Evolutionary conservation across 1,284 basidiomycete species (phyloP), one percentile per base, ranked within the genome.

Genomic region (Boletus mariae): DNA sequence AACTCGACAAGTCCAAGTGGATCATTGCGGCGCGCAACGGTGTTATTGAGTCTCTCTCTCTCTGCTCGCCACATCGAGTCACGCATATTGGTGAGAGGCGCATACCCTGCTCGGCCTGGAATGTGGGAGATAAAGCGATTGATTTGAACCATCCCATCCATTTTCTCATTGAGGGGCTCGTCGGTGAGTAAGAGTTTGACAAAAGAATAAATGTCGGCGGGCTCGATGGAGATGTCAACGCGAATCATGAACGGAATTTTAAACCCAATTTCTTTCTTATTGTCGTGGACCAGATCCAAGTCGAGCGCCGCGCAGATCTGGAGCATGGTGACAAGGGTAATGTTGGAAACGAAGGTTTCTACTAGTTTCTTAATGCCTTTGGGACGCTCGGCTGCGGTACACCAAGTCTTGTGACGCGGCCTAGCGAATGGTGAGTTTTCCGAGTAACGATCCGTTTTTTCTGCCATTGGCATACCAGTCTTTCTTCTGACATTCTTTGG

Each of bases 101-200:
- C 40, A 5, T 28, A 28, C 2, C 57, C 60, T 6, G 42, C 45
- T n/a, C 25, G 17, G 7, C 60, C 57, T 2, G 59, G 59, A 8
- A 61, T 45, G 28, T 60, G 52, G 4, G 59, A 58, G 13, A 43
- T 47, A 32, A 60, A 60, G 11, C 11, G 49, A 37, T 62, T 67
- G 32, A 69, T 25, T 26, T 67, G 66, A 11, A 68, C 15, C 65
- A 68, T 65, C 6, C 65, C 65, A n/a, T 55, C 47, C 4, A 57
- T 43, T 29, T 54, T 56, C 23, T 54, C 58, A 0, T 17, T 0
- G 4, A 47, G 15, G 29, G 56, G 49, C 4, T 52, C 42, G 35
- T 60, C 34, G 2, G 56, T 51, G 20, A 59, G 41, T 28, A 57
- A 45, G 26, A 68, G 57, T 13, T 55, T 56, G 47, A 59, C 35